Conservation (phyloP, 2,329 filamentous ascomycete genomes). For the Exophiala aquamarina region DNA sequence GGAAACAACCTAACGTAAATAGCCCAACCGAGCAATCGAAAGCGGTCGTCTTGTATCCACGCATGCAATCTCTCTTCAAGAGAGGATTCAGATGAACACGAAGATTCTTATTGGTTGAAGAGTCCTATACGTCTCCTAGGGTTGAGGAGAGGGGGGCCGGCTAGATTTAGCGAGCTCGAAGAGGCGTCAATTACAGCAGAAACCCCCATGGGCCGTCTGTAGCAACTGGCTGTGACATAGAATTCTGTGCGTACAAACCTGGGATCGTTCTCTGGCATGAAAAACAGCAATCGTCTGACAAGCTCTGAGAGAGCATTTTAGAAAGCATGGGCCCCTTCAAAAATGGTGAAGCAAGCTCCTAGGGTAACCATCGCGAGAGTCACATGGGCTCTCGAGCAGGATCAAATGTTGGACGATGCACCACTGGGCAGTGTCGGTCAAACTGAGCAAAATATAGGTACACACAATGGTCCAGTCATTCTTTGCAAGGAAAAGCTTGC, state of each 20-base stretch:
- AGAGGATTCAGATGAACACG: neutral
- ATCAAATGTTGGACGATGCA: constrained; percentile 11
- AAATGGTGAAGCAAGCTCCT: constrained; percentile 6
- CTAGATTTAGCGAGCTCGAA: constrained; percentile 1
- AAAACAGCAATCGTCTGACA: neutral
- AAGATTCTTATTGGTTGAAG: neutral
- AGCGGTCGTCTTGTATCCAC: constrained; percentile 4
- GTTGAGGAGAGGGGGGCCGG: neutral
- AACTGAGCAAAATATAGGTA: constrained; percentile 9
- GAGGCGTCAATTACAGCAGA: constrained; percentile 3
- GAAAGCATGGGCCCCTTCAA: constrained; percentile 4
- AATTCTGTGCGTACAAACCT: constrained; percentile 1
- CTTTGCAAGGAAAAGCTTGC: constrained; percentile 6
- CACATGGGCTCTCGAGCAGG: neutral
- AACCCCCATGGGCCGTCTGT: constrained; percentile 2
- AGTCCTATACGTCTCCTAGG: neutral
- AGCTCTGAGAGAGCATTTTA: constrained; percentile 4
- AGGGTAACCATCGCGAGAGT: constrained; percentile 7
- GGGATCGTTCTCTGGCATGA: neutral
- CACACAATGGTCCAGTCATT: constrained; percentile 8
- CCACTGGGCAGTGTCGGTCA: neutral
- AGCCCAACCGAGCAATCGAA: constrained; percentile 3
- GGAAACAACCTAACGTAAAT: constrained; percentile 5
- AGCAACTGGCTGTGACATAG: constrained; percentile 7
- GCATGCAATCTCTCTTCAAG: constrained; percentile 1